Evolutionary conservation across 2,329 filamentous ascomycete genomes (phyloP).

Genomic region (Apiospora koreana): DNA sequence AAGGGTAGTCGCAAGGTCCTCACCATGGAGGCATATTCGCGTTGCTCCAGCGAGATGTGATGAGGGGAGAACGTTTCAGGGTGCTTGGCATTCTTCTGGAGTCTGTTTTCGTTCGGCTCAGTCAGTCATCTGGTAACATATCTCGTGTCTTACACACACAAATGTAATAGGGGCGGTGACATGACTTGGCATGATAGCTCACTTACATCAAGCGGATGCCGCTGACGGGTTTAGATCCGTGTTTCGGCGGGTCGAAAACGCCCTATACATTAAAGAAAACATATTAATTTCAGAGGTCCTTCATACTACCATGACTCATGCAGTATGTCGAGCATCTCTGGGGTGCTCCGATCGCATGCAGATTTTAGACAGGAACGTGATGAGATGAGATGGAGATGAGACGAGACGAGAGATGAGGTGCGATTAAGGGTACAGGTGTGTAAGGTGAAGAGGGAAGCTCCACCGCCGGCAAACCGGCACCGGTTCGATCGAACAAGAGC

Average conservation of each 20-base stretch:
- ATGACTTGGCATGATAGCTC: constrained; percentile 4
- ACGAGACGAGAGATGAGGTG: neutral
- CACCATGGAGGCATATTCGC: constrained; percentile 58
- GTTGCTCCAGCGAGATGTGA: constrained; percentile 53
- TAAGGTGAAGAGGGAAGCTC: neutral
- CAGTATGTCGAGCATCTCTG: neutral
- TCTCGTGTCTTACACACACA: neutral
- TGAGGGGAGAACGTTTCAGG: constrained; percentile 59
- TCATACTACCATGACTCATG: neutral
- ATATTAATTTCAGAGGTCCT: neutral
- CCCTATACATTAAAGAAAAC: constrained; percentile 40
- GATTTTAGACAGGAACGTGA: neutral
- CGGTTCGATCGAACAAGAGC: neutral
- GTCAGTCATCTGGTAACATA: neutral
- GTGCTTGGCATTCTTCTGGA: constrained; percentile 57
- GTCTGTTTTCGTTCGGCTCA: constrained; percentile 34
- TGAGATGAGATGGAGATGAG: neutral
- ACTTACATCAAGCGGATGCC: constrained; percentile 58
- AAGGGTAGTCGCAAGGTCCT: constrained; percentile 54
- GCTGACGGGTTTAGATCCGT: constrained; percentile 47
- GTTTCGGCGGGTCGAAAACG: constrained; percentile 49
- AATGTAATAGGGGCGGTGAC: neutral
- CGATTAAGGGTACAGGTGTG: neutral
- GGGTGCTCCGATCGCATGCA: neutral
- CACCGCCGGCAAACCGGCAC: neutral